phyloP scores from a whole-genome alignment of 1,284 basidiomycete species.

The Puccinia brachypodii region DNA sequence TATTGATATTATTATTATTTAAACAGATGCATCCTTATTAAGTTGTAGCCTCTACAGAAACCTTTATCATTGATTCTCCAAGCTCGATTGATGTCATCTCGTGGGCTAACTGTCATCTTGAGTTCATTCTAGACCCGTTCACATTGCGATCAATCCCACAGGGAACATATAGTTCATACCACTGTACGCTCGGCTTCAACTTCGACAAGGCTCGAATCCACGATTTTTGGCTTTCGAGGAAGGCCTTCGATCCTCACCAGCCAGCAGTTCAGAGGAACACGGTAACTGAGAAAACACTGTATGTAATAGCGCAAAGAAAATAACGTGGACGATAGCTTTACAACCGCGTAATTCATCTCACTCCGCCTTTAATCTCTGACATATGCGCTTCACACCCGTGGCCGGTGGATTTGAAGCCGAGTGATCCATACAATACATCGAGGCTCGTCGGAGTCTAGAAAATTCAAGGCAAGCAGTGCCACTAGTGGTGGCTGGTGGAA shows the following conservation, averaged over 20 bases:
- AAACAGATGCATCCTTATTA: too few relatives aligned
- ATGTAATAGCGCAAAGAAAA: background rate
- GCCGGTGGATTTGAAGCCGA: conserved; percentile 6
- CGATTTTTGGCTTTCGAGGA: too few relatives aligned
- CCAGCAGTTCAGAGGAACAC: background rate
- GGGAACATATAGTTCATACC: too few relatives aligned
- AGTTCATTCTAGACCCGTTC: too few relatives aligned
- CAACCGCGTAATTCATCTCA: background rate
- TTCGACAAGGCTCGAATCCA: background rate
- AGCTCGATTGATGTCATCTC: too few relatives aligned
- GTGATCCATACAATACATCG: background rate
- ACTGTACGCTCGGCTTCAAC: background rate
- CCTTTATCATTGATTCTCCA: too few relatives aligned
- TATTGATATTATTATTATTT: too few relatives aligned
- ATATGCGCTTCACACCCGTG: background rate
- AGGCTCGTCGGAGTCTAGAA: background rate
- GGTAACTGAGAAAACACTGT: background rate
- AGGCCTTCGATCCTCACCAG: background rate
- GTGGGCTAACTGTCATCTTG: too few relatives aligned
- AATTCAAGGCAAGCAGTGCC: background rate
- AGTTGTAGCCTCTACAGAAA: too few relatives aligned
- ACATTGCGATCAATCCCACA: too few relatives aligned
- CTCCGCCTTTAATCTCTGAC: background rate
- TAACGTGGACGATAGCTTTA: background rate
- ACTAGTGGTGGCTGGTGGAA: background rate